Conservation (phyloP, 2,329 filamentous ascomycete genomes). For the Fusarium nelsonii region DNA sequence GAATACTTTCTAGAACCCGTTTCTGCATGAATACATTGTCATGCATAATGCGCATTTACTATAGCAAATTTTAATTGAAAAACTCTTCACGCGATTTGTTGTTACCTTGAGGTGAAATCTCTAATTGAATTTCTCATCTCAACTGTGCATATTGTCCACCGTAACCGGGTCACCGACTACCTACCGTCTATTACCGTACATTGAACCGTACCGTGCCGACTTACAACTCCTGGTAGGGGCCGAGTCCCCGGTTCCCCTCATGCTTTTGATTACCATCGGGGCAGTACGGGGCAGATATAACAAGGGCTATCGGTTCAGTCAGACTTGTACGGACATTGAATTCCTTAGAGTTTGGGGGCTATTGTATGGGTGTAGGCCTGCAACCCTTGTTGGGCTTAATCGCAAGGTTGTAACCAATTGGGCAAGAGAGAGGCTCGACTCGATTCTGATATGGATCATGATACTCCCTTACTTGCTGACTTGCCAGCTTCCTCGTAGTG, state of each 20-base stretch:
- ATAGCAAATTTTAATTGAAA: neutral
- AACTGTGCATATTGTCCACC: conserved; percentile 1
- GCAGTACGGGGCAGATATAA: conserved; percentile 34
- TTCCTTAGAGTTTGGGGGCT: conserved; percentile 33
- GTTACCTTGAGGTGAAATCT: neutral
- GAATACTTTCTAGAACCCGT: conserved; percentile 8
- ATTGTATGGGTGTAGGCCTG: conserved; percentile 15
- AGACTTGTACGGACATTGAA: conserved; percentile 34
- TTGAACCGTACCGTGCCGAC: neutral
- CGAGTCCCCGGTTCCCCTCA: conserved; percentile 9
- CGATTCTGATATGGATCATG: conserved; percentile 4
- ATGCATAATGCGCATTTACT: conserved; percentile 8
- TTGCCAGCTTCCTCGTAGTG: conserved; percentile 7
- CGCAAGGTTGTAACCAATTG: conserved; percentile 9
- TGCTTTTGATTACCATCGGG: conserved; percentile 28
- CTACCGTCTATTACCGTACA: conserved; percentile 32
- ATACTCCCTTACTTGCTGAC: conserved; percentile 14
- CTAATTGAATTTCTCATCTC: neutral
- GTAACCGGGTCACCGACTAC: conserved; percentile 17
- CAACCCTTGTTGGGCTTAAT: conserved; percentile 20
- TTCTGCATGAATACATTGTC: conserved; percentile 17
- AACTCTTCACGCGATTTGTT: conserved; percentile 7
- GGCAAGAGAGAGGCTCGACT: neutral
- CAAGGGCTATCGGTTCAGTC: neutral
- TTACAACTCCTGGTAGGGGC: conserved; percentile 11